A percentile compares a stretch with the other conserved stretches of the same genome.
phyloP scores from a whole-genome alignment of 2,329 filamentous ascomycete genomes.

The Amesomyces nigricolor region DNA sequence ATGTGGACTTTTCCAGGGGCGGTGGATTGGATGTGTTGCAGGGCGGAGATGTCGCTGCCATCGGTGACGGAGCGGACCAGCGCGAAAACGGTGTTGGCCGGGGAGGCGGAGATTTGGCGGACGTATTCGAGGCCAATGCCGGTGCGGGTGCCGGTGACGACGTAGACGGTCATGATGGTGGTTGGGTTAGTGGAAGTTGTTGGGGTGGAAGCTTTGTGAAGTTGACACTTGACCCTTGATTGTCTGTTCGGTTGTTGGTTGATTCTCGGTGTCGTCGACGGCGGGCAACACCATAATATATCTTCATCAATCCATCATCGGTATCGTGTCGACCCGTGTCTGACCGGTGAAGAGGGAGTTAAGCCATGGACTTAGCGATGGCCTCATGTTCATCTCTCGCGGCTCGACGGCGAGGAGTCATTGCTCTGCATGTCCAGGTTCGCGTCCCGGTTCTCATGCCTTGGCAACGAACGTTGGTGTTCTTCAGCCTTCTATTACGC shows the following conservation, averaged over 20 bases:
- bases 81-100: conserved; percentile 28
- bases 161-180: conserved; percentile 29
- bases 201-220: not conserved
- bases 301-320: not conserved
- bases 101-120: conserved; percentile 26
- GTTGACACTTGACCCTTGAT: not conserved
- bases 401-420: not conserved
- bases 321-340: not conserved
- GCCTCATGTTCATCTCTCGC: not conserved
- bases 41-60: conserved; percentile 28
- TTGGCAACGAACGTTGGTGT: not conserved
- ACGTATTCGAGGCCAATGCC: conserved; percentile 31
- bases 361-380: not conserved
- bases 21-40: conserved; percentile 18
- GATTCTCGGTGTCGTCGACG: not conserved
- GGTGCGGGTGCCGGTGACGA: conserved; percentile 31
- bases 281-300: not conserved
- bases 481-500: not conserved
- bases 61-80: conserved; percentile 23
- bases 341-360: not conserved
- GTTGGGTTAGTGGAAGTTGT: not conserved
- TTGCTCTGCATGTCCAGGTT: too few species aligned
- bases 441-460: not conserved
- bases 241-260: not conserved
- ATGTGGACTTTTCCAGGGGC: conserved; percentile 22